Evolutionary conservation across 371 early-diverging fungal genomes (phyloP).

Genomic region (Pancytospora philotis): DNA sequence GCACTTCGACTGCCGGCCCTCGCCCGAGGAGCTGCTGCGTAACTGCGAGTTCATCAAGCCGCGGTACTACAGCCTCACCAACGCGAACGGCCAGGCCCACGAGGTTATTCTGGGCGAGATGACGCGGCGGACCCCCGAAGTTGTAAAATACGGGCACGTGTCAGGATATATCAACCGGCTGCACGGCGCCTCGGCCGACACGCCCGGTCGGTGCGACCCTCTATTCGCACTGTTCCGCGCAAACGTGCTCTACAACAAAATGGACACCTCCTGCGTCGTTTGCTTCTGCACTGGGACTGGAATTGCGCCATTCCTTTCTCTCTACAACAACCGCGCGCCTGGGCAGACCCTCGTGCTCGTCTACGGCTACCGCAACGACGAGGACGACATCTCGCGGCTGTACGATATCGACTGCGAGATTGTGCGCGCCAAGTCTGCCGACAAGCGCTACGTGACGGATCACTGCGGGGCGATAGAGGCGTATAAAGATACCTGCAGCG

Average conservation of each 20-base stretch:
- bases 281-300: conserved; percentile 58
- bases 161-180: conserved; percentile 26
- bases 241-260: conserved; percentile 4
- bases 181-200: neutral
- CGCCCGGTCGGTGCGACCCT: neutral
- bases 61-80: conserved; percentile 55
- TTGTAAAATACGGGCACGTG: conserved; percentile 45
- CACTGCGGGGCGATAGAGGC: conserved; percentile 21
- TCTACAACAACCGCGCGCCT: conserved; percentile 36
- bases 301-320: conserved; percentile 57
- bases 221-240: conserved; percentile 8
- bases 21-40: conserved; percentile 41
- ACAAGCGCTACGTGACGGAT: conserved; percentile 34
- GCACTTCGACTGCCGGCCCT: conserved; percentile 38
- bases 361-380: conserved; percentile 54
- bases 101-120: conserved; percentile 51
- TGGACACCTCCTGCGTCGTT: conserved; percentile 17
- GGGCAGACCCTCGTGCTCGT: conserved; percentile 40
- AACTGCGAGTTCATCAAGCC: conserved; percentile 54
- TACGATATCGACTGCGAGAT: neutral
- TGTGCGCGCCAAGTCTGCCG: conserved; percentile 20
- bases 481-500: conserved; percentile 13
- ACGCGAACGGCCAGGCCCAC: conserved; percentile 19
- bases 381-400: conserved; percentile 48
- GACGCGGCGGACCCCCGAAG: neutral